Conservation (phyloP, 805 yeast species). For the Starmerella bombicola region DNA sequence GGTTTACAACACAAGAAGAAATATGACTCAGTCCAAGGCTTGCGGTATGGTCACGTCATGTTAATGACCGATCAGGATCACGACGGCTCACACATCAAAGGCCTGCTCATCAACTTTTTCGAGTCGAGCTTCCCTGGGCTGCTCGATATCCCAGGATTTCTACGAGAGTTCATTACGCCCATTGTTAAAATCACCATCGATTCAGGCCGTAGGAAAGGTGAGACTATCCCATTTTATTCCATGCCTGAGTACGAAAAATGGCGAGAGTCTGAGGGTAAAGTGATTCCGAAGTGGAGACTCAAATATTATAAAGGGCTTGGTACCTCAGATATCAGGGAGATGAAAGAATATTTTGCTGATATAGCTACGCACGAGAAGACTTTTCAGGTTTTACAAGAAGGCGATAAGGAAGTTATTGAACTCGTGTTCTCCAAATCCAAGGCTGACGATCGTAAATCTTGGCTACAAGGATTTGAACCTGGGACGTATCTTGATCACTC, state of each 20-base stretch:
- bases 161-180: conserved; percentile 90
- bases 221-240: conserved; percentile 64
- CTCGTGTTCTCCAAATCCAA: conserved; percentile 88
- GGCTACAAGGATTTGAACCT: conserved; percentile 83
- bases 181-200: conserved; percentile 79
- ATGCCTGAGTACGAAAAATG: conserved; percentile 94
- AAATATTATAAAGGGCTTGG: conserved; percentile 98
- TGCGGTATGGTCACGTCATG: conserved; percentile 94
- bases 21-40: conserved; percentile 57
- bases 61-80: conserved; percentile 99
- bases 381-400: conserved; percentile 66
- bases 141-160: conserved; percentile 77
- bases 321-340: conserved; percentile 75
- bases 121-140: conserved; percentile 93
- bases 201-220: conserved; percentile 33
- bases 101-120: conserved; percentile 80
- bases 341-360: conserved; percentile 75
- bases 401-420: conserved; percentile 66
- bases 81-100: conserved; percentile 97
- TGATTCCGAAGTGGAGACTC: conserved; percentile 63
- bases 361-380: conserved; percentile 75
- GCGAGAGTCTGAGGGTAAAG: conserved; percentile 72
- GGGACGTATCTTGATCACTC: conserved; percentile 85
- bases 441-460: conserved; percentile 94
- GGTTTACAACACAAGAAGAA: conserved; percentile 87